Evolutionary conservation across 495 filamentous ascomycete genomes (phyloP).

Genomic region (Podospora pseudopauciseta): DNA sequence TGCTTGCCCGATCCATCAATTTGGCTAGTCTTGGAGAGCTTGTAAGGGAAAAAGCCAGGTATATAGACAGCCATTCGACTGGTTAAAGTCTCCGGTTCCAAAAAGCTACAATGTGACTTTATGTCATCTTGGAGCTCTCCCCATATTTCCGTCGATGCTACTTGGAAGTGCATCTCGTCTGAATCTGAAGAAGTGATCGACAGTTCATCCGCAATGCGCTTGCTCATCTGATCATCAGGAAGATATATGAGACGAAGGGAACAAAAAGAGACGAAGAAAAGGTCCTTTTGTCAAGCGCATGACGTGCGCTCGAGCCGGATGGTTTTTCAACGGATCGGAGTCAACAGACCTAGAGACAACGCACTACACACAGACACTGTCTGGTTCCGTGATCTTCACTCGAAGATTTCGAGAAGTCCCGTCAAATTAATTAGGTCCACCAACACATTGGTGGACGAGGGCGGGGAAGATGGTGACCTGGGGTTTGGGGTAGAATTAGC

Average conservation of each 20-base stretch:
- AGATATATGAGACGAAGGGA: slow-evolving; percentile 16
- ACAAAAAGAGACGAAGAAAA: not conserved
- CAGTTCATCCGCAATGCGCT: slow-evolving; percentile 15
- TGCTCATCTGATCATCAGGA: slow-evolving; percentile 16
- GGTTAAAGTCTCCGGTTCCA: not conserved
- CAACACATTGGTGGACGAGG: slow-evolving; percentile 20
- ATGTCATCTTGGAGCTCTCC: not conserved
- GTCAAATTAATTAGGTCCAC: slow-evolving; percentile 32
- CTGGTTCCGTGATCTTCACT: slow-evolving; percentile 31
- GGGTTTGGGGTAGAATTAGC: slow-evolving; percentile 35
- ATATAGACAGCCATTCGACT: slow-evolving; percentile 3
- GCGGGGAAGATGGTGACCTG: slow-evolving; percentile 18
- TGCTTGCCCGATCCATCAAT: slow-evolving; percentile 22
- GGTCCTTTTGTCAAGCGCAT: not conserved
- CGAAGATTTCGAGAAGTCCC: slow-evolving; percentile 33
- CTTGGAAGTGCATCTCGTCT: not conserved
- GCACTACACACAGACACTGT: slow-evolving; percentile 13
- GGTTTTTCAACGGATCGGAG: not conserved
- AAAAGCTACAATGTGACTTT: not conserved
- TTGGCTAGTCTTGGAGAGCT: slow-evolving; percentile 13
- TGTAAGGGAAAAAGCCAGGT: not conserved
- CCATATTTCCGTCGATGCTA: not conserved
- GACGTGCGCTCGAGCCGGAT: slow-evolving; percentile 22
- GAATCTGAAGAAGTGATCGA: slow-evolving; percentile 20
- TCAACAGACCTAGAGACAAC: not conserved